Evolutionary conservation across 164 flowering plant species (phyloP).

Genomic region (Stephania yunnanensis): DNA sequence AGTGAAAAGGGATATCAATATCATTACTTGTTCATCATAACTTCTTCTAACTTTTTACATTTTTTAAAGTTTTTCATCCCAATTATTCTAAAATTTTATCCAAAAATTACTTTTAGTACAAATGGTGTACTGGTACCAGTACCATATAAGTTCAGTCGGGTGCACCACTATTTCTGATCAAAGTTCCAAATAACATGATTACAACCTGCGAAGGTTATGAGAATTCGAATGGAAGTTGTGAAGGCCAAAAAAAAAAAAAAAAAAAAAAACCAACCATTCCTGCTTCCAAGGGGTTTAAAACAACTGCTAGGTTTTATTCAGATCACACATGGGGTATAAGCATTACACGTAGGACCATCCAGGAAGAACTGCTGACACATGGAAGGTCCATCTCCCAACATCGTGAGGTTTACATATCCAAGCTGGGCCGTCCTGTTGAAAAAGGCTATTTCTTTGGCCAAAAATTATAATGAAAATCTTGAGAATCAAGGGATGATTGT

Average conservation of each 20-base stretch:
- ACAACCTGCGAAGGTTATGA: background rate
- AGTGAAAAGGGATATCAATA: background rate
- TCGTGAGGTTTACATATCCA: background rate
- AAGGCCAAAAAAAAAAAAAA: background rate
- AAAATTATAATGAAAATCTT: background rate
- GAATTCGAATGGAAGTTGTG: background rate
- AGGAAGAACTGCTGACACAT: background rate
- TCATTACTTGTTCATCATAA: too few species aligned
- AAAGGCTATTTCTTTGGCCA: background rate
- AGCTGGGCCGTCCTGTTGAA: background rate
- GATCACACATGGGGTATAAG: too few species aligned
- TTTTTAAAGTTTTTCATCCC: too few species aligned
- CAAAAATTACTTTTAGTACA: background rate
- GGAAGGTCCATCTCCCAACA: background rate
- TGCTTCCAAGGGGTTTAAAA: background rate
- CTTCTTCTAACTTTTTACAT: too few species aligned
- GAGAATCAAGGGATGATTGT: background rate
- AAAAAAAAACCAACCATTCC: background rate
- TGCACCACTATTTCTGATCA: background rate
- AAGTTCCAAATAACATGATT: background rate
- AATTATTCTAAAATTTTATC: background rate
- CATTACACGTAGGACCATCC: background rate
- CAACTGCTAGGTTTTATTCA: background rate
- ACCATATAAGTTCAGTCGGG: background rate
- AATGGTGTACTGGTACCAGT: background rate